Conservation (phyloP, 805 yeast genomes). For the Lachancea thermotolerans region DNA sequence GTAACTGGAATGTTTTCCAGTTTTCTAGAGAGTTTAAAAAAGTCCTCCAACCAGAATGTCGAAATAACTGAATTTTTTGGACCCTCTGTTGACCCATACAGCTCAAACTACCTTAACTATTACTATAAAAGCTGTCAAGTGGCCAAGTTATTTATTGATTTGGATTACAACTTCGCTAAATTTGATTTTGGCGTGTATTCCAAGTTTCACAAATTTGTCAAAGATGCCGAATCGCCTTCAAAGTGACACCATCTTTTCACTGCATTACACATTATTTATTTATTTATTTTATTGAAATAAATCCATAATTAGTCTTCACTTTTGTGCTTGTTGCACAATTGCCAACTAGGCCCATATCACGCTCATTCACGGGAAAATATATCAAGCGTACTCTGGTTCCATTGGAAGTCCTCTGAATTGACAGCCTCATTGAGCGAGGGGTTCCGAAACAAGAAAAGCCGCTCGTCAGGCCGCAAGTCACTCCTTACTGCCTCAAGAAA, state of each 20-base stretch:
- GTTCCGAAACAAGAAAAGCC: conserved; percentile 42
- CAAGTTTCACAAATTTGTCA: conserved; percentile 31
- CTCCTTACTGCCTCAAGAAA: conserved; percentile 38
- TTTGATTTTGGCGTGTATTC: conserved; percentile 46
- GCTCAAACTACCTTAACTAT: conserved; percentile 39
- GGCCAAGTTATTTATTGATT: conserved; percentile 53
- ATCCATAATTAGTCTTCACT: background rate
- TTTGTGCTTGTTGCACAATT: no score
- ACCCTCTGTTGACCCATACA: conserved; percentile 26
- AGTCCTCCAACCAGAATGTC: conserved; percentile 8
- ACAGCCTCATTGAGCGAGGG: conserved; percentile 35
- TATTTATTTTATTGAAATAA: background rate
- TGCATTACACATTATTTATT: background rate
- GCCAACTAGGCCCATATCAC: background rate
- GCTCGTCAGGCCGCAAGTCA: conserved; percentile 23
- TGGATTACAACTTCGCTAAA: conserved; percentile 54
- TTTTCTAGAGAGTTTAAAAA: conserved; percentile 15
- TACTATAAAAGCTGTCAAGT: conserved; percentile 54
- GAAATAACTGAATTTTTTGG: conserved; percentile 19
- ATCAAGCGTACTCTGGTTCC: conserved; percentile 25
- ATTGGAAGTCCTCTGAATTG: conserved; percentile 23
- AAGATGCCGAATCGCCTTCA: conserved; percentile 7
- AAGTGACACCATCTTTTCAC: conserved; percentile 3
- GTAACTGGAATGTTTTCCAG: conserved; percentile 19
- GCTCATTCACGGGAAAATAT: conserved; percentile 17